Conservation (phyloP, 2,329 filamentous ascomycete species). For the Raffaelea arxii region DNA sequence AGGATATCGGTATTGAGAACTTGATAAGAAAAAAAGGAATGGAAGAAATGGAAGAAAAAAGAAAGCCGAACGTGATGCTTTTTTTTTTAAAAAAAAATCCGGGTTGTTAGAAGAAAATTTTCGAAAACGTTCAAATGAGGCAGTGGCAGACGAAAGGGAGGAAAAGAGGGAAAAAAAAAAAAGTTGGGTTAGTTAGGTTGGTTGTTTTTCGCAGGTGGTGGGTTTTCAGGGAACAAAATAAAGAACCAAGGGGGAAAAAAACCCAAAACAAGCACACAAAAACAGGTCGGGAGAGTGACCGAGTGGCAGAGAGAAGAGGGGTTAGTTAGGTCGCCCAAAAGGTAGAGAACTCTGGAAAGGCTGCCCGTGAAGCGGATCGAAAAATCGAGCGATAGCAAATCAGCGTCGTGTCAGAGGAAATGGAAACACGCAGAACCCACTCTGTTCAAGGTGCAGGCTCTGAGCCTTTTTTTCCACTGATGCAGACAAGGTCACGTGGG, state of each 20-base stretch:
- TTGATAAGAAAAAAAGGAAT: background rate
- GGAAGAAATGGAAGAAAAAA: background rate
- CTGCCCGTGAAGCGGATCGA: constrained; percentile 5
- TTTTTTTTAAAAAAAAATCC: too few relatives aligned
- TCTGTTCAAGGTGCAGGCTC: constrained; percentile 4
- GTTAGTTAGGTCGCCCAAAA: constrained; percentile 8
- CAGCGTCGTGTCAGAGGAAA: background rate
- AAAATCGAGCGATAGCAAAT: background rate
- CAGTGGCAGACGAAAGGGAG: background rate
- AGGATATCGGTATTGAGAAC: too few relatives aligned
- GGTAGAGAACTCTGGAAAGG: constrained; percentile 4
- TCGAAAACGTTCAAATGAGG: background rate
- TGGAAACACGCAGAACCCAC: background rate
- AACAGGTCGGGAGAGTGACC: background rate
- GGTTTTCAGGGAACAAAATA: background rate
- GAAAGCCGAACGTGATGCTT: background rate
- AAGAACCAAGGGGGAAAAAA: background rate
- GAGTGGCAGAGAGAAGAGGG: constrained; percentile 3
- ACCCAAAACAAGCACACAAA: background rate
- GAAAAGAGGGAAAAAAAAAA: background rate
- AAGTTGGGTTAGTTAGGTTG: too few relatives aligned
- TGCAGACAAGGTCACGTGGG: constrained; percentile 5
- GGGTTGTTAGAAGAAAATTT: too few relatives aligned
- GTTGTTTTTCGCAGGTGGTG: too few relatives aligned
- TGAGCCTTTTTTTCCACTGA: constrained; percentile 9